phyloP scores from a whole-genome alignment of 2,329 filamentous ascomycete species.

The Amauroascus verrucosus region DNA sequence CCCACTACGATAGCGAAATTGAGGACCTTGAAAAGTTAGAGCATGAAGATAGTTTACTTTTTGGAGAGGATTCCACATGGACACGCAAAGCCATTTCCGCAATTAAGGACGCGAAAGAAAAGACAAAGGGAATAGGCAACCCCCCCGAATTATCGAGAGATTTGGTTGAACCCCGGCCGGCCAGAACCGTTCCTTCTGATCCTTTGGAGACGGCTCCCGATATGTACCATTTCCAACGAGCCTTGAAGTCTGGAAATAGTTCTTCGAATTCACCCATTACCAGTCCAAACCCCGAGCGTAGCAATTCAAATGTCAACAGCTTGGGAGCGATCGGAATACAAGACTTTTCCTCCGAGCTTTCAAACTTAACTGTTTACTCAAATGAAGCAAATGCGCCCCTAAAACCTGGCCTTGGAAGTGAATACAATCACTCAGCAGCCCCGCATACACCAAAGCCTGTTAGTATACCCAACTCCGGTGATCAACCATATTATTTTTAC shows the following conservation, averaged over 20 bases:
- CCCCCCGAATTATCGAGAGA: constrained; percentile 47
- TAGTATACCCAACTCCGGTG: constrained; percentile 38
- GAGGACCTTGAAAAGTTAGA: constrained; percentile 64
- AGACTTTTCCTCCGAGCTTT: constrained; percentile 13
- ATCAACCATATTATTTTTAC: constrained; percentile 70
- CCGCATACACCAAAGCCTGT: constrained; percentile 22
- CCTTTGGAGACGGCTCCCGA: constrained; percentile 39
- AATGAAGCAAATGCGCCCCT: background rate
- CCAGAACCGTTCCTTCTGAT: constrained; percentile 29
- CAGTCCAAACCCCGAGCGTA: constrained; percentile 6
- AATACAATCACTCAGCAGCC: constrained; percentile 9
- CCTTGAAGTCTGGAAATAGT: constrained; percentile 37
- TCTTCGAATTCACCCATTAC: constrained; percentile 22
- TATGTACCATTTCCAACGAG: constrained; percentile 43
- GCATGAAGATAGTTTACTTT: constrained; percentile 81
- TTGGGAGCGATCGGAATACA: constrained; percentile 5
- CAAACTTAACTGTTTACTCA: constrained; percentile 11
- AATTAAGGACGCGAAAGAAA: constrained; percentile 67
- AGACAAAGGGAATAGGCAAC: constrained; percentile 56
- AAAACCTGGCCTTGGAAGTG: background rate
- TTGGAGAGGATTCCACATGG: constrained; percentile 89
- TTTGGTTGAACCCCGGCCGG: constrained; percentile 37
- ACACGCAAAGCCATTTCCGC: constrained; percentile 69
- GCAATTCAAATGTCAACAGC: background rate
- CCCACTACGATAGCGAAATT: constrained; percentile 72